phyloP scores from a whole-genome alignment of 2,329 filamentous ascomycete genomes.

The Talaromyces sp. region DNA sequence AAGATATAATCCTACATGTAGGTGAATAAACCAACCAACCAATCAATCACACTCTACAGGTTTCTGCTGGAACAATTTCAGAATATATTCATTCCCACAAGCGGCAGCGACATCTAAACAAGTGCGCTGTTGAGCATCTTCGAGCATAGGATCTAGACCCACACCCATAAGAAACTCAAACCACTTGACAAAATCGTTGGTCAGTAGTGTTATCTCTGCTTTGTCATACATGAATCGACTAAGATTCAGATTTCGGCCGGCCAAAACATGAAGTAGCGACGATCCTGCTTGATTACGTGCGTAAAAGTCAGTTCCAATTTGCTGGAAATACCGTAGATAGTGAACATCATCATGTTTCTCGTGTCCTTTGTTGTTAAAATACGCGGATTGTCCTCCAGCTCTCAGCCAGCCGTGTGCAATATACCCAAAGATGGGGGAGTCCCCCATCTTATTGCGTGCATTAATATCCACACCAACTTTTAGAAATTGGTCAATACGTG shows the following conservation, averaged over 20 bases:
- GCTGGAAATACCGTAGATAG: conserved; percentile 4
- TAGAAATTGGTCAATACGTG: conserved; percentile 10
- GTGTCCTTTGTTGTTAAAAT: background rate
- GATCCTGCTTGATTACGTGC: conserved; percentile 3
- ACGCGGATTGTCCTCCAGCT: background rate
- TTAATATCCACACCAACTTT: conserved; percentile 8
- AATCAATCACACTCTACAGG: background rate
- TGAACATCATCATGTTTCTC: background rate
- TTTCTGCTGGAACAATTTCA: conserved; percentile 19
- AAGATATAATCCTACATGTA: background rate
- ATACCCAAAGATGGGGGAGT: conserved; percentile 4
- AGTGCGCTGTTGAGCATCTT: conserved; percentile 21
- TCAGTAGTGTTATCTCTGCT: background rate
- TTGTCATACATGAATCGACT: background rate
- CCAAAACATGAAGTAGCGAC: conserved; percentile 9
- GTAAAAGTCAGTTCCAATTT: background rate
- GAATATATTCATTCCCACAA: conserved; percentile 20
- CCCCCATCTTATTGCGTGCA: conserved; percentile 6
- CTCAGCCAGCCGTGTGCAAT: conserved; percentile 5
- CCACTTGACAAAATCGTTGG: background rate
- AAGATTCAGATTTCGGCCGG: background rate
- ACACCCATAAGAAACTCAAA: conserved; percentile 18
- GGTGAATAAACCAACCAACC: background rate
- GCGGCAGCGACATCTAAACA: conserved; percentile 21
- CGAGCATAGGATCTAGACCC: conserved; percentile 22